A percentile compares a stretch with the other conserved stretches of the same genome.
Conservation (phyloP, 2,329 filamentous ascomycete species). For the Nigrospora oryzae region DNA sequence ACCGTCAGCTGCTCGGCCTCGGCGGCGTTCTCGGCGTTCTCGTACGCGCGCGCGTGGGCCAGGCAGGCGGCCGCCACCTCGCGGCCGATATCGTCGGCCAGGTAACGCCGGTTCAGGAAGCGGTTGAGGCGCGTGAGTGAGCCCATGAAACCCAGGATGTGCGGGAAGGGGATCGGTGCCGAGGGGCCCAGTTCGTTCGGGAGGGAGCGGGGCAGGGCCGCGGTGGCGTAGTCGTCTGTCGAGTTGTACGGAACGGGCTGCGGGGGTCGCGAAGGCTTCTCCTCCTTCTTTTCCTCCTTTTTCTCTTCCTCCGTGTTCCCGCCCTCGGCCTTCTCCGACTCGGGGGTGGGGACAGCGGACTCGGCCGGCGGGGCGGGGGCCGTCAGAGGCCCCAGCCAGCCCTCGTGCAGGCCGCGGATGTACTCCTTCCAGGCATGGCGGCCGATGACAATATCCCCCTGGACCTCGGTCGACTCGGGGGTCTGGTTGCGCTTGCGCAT, state of each 20-base stretch:
- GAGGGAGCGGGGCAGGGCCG: conserved; percentile 53
- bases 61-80: conserved; percentile 83
- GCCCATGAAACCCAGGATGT: conserved; percentile 86
- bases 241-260: conserved; percentile 69
- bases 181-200: conserved; percentile 68
- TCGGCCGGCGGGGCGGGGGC: conserved; percentile 32
- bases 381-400: conserved; percentile 83
- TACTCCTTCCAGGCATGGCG: conserved; percentile 98
- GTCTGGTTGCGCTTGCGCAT: conserved; percentile 60
- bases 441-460: conserved; percentile 83
- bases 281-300: conserved; percentile 33
- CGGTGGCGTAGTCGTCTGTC: conserved; percentile 61
- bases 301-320: conserved; percentile 22
- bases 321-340: conserved; percentile 2
- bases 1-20: conserved; percentile 54
- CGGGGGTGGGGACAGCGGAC: conserved; percentile 3
- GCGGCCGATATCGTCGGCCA: conserved; percentile 83
- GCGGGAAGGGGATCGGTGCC: conserved; percentile 68
- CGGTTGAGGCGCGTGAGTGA: conserved; percentile 80
- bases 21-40: conserved; percentile 23
- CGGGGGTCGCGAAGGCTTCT: conserved; percentile 47
- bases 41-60: conserved; percentile 43
- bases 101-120: conserved; percentile 73
- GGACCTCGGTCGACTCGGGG: conserved; percentile 61
- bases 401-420: conserved; percentile 84